A percentile compares a stretch with the other conserved stretches of the same genome.
Conservation (phyloP, 1,139 yeast genomes). For the Blastobotrys petasosporus region DNA sequence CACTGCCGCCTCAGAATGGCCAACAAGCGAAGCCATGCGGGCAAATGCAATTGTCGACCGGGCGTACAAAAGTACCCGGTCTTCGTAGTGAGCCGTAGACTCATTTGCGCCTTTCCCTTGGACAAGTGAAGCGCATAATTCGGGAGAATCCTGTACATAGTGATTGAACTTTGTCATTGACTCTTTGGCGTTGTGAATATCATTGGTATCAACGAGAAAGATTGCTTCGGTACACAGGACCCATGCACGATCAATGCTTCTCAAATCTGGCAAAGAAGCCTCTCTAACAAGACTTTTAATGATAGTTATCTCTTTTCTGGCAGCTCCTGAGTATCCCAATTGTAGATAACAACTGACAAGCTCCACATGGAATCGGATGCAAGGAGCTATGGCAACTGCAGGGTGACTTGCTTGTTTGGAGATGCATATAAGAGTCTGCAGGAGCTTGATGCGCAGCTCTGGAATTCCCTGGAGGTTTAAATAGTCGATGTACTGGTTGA, state of each 20-base stretch:
- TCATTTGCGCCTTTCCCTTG: constrained; percentile 17
- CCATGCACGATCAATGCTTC: background rate
- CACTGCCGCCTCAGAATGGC: constrained; percentile 18
- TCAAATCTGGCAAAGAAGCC: constrained; percentile 12
- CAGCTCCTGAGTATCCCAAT: constrained; percentile 20
- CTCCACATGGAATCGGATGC: no score
- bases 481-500: constrained; percentile 15
- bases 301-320: constrained; percentile 12
- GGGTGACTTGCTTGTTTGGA: background rate
- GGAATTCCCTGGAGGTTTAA: constrained; percentile 22
- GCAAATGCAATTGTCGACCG: constrained; percentile 16
- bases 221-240: no score
- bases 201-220: no score
- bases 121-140: background rate
- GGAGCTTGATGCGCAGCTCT: constrained; percentile 18
- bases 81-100: constrained; percentile 17
- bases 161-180: no score
- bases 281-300: constrained; percentile 6
- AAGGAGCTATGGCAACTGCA: background rate
- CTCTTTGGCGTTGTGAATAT: no score
- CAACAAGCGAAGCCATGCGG: constrained; percentile 13
- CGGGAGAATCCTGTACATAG: no score
- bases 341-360: constrained; percentile 13
- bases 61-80: constrained; percentile 17
- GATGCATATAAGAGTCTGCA: constrained; percentile 2